Evolutionary conservation across 2,329 filamentous ascomycete species (phyloP).

Genomic region (Microsporum canis): DNA sequence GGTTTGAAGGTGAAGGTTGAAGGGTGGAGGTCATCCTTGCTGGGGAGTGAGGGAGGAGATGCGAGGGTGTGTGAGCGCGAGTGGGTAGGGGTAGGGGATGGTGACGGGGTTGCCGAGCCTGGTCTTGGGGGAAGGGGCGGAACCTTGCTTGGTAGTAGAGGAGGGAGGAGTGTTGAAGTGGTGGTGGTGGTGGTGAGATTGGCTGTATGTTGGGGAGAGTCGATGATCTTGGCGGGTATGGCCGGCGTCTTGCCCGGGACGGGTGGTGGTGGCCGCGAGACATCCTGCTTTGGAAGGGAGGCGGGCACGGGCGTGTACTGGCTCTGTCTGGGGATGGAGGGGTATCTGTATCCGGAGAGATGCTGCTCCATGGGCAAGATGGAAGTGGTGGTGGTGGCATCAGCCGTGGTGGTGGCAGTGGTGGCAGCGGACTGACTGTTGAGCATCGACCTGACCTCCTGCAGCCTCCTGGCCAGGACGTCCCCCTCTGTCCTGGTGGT

Average conservation of each 20-base stretch:
- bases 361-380: conserved; percentile 10
- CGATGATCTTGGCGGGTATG: conserved; percentile 31
- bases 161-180: conserved; percentile 18
- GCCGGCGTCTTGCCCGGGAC: conserved; percentile 22
- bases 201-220: not conserved
- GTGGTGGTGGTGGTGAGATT: not conserved
- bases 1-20: conserved; percentile 67
- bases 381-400: not conserved
- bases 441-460: conserved; percentile 19
- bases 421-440: not conserved
- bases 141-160: conserved; percentile 5
- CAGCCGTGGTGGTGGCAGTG: not conserved
- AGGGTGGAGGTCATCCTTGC: conserved; percentile 27
- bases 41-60: conserved; percentile 18
- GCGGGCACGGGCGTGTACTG: conserved; percentile 18
- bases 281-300: conserved; percentile 21
- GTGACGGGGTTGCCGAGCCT: conserved; percentile 14
- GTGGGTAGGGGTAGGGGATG: conserved; percentile 20
- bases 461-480: conserved; percentile 14
- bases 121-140: conserved; percentile 14
- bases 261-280: conserved; percentile 4
- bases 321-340: conserved; percentile 31
- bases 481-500: conserved; percentile 2
- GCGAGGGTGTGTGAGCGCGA: conserved; percentile 16
- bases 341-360: conserved; percentile 32